These are phyloP conservation scores for Orbilia brochopaga DNA, from an alignment of 2,329 filamentous ascomycete genomes.

Conservation along the genomic window DNA sequence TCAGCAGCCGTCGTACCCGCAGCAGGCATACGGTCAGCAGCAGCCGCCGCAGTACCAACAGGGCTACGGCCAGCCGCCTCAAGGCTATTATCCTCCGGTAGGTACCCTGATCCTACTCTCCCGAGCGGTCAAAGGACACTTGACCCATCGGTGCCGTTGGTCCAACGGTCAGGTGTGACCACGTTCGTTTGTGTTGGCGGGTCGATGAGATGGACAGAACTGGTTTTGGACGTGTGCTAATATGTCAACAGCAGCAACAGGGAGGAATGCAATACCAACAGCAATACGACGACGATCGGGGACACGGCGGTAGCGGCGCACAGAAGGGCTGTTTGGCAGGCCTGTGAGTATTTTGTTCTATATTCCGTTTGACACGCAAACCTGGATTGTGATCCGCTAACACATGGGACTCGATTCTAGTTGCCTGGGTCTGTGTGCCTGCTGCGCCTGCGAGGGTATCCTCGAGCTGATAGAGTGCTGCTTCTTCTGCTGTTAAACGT, in stretches of 20 bases:
- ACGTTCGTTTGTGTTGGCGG: background rate
- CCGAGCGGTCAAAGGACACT: background rate
- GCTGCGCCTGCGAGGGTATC: slow-evolving; percentile 40
- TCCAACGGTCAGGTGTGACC: background rate
- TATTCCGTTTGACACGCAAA: background rate
- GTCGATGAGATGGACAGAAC: background rate
- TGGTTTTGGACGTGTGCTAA: slow-evolving; percentile 15
- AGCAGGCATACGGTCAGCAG: slow-evolving; percentile 27
- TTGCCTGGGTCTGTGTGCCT: slow-evolving; percentile 45
- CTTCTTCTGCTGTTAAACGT: slow-evolving; percentile 48
- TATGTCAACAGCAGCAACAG: slow-evolving; percentile 25
- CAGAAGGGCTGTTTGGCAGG: slow-evolving; percentile 43
- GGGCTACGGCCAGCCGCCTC: slow-evolving; percentile 44
- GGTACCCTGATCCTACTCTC: background rate
- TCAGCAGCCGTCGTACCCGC: slow-evolving; percentile 39
- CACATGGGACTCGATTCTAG: slow-evolving; percentile 2
- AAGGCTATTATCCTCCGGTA: slow-evolving; percentile 49
- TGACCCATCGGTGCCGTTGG: background rate
- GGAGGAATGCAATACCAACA: slow-evolving; percentile 47
- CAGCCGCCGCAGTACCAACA: slow-evolving; percentile 44
- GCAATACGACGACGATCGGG: slow-evolving; percentile 38
- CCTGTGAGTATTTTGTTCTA: slow-evolving; percentile 26
- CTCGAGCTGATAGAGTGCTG: slow-evolving; percentile 46
- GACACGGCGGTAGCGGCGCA: slow-evolving; percentile 20
- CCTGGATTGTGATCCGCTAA: slow-evolving; percentile 13